Evolutionary conservation across 306 rosid species (phyloP), one percentile per base, ranked within the genome.

Genomic region (Trifolium fragiferum): DNA sequence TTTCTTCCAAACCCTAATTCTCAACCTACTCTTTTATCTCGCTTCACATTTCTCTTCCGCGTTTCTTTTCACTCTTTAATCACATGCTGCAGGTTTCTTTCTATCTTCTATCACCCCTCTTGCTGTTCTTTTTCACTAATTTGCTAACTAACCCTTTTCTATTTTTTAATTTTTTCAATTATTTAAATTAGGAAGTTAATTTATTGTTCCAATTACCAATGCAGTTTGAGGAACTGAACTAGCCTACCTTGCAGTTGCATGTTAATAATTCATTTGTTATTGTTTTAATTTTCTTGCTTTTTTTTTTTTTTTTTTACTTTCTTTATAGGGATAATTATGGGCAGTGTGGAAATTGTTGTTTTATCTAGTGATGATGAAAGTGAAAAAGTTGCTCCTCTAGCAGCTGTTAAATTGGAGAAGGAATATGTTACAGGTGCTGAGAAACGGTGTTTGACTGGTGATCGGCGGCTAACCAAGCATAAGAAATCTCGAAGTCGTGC

Each of bases 341-440:
- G 79, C 50, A 61, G 62, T 7, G 38, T 62, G 35, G 97, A 89
- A 33, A 67, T 90, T 80, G 82, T 94, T 72, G 92, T 89, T 68
- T 83, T 94, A 85, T 87, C 95, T 10, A 90, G 92, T 50, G 93
- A 86, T 18, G 90, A 89, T 72, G 97, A 91, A 73, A 76, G 72
- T 66, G 96, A 76, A 57, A 76, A 81, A 50, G 77, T 76, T 71
- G 23, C 65, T 70, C 75, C 78, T 23, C 70, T 79, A 78, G 80
- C 13, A 44, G 2, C 73, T 64, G 87, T 86, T 49, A 92, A 90
- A 84, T 66, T 82, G 76, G 93, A 88, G 84, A 49, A 83, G 12
- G 71, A 40, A 72, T 38, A 78, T 76, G 53, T 33, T 76, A 77
- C 46, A 11, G 76, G 49, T 51, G 64, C 61, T 16, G 33, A 65